Evolutionary conservation across 1,284 basidiomycete genomes (phyloP).

Genomic region (Fistulinella cinereoalba): DNA sequence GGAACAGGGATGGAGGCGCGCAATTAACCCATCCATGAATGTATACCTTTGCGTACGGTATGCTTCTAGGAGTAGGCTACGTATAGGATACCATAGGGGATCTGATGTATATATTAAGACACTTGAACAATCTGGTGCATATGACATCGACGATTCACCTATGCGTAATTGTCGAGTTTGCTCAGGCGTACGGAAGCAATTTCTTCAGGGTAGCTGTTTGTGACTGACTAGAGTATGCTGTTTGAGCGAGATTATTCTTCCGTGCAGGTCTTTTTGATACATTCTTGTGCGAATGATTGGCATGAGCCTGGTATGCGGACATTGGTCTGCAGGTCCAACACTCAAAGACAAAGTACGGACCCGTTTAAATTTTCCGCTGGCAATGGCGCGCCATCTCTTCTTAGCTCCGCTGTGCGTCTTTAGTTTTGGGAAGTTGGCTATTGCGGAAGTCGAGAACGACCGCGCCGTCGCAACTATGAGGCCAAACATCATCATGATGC

Average conservation of each 20-base stretch:
- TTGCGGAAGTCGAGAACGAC: slow-evolving; percentile 47
- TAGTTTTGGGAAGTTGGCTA: slow-evolving; percentile 57
- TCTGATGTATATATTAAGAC: slow-evolving; percentile 9
- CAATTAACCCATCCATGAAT: slow-evolving; percentile 8
- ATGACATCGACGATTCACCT: slow-evolving; percentile 11
- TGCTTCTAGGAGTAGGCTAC: slow-evolving; percentile 11
- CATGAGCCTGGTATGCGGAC: slow-evolving; percentile 51
- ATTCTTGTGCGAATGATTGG: slow-evolving; percentile 70
- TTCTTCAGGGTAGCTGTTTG: slow-evolving; percentile 68
- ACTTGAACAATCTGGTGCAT: not conserved
- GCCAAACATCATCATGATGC: too few relatives aligned
- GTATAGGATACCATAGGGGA: not conserved
- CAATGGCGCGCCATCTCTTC: slow-evolving; percentile 73
- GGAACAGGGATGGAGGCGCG: slow-evolving; percentile 4
- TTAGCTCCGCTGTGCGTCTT: slow-evolving; percentile 80
- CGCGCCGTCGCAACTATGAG: slow-evolving; percentile 13
- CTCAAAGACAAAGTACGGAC: slow-evolving; percentile 40
- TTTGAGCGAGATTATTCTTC: slow-evolving; percentile 64
- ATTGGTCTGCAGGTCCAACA: slow-evolving; percentile 2
- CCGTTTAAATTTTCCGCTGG: slow-evolving; percentile 73
- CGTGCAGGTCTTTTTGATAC: slow-evolving; percentile 59
- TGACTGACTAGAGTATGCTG: slow-evolving; percentile 59
- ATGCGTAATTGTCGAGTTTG: not conserved
- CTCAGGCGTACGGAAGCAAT: slow-evolving; percentile 62
- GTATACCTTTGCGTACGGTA: not conserved